Conservation (phyloP, 768 basidiomycete species). For the Coprinopsis strossmayeri region DNA sequence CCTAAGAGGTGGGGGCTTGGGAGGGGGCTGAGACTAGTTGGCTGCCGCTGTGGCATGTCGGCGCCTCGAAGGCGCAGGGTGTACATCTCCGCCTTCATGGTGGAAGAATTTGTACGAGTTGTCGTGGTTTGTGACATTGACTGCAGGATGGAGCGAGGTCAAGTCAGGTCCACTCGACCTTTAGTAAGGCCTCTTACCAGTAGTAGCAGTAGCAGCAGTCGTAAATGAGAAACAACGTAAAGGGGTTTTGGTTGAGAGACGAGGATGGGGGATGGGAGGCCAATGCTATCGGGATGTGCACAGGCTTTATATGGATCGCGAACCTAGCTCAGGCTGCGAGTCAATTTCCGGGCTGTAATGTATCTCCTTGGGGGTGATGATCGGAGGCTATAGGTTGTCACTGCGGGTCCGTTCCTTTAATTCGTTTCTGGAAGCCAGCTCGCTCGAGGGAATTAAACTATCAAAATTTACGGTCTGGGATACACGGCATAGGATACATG, state of each 20-base stretch:
- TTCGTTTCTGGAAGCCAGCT: too few relatives aligned
- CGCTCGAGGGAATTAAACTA: too few relatives aligned
- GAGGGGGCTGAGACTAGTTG: conserved; percentile 3
- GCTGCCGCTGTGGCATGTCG: not conserved
- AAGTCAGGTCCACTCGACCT: not conserved
- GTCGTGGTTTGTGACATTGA: conserved; percentile 1
- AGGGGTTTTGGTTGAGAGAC: not conserved
- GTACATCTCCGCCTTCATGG: not conserved
- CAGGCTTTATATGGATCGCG: not conserved
- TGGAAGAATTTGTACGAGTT: not conserved
- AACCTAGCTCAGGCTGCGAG: not conserved
- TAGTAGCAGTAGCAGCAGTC: not conserved
- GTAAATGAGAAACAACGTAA: not conserved
- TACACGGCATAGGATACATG: too few relatives aligned
- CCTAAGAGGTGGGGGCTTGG: not conserved
- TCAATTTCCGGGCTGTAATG: not conserved
- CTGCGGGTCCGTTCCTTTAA: too few relatives aligned
- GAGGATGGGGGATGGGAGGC: not conserved
- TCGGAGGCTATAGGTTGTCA: too few relatives aligned
- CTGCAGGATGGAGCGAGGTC: not conserved
- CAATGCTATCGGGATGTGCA: too few relatives aligned
- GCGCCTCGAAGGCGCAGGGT: not conserved
- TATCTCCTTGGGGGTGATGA: too few relatives aligned
- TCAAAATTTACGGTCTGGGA: too few relatives aligned
- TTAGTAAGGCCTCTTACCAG: not conserved